Evolutionary conservation across 352 stramenopile species (phyloP), one percentile per base, ranked within the genome.

Genomic region (Globisporangium emineosum): DNA sequence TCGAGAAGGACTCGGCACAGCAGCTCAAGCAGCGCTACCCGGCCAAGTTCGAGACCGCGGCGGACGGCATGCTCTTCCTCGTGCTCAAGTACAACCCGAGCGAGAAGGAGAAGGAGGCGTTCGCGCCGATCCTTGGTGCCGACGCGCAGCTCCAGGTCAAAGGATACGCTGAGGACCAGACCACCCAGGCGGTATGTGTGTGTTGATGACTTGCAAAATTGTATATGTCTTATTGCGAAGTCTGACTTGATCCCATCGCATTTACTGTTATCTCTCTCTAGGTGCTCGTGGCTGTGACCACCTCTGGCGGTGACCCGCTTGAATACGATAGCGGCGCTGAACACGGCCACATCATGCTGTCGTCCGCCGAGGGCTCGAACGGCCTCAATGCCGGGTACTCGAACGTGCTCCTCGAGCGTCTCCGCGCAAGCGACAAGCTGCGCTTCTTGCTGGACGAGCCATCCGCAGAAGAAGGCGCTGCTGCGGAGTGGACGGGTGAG

Each of bases 11-110:
- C 32, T 80, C 81, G 57, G 76, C 80, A 21, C 62, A 67, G 15
- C 70, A 70, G 59, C 71, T 94, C 40, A 69, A 71, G 15, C 64
- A 72, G 55, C 74, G 82, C 23, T 93, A 86, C 69, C 81, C 81
- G 19, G 56, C 71, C 70, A 86, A 86, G 65, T 88, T 88, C 49
- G 59, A 56, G 33, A 62, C 50, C 3, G 57, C 49, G 1, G 57
- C 59, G 10, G 72, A 68, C 10, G 71, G 79, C 49, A 76, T 66
- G 50, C 68, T 91, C 5, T 88, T 90, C 42, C 72, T 91, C 29
- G 81, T 91, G 60, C 79, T 94, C 69, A 89, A 88, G 65, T 91
- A 81, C 68, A 86, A 93, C 67, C 86, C 86, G 50, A 85, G 77
- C 7, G 73, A 69, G 17, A 62, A 88, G 53, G 86, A 94, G 71